phyloP scores from a whole-genome alignment of 441 rosid species.

The Capsella rubella region DNA sequence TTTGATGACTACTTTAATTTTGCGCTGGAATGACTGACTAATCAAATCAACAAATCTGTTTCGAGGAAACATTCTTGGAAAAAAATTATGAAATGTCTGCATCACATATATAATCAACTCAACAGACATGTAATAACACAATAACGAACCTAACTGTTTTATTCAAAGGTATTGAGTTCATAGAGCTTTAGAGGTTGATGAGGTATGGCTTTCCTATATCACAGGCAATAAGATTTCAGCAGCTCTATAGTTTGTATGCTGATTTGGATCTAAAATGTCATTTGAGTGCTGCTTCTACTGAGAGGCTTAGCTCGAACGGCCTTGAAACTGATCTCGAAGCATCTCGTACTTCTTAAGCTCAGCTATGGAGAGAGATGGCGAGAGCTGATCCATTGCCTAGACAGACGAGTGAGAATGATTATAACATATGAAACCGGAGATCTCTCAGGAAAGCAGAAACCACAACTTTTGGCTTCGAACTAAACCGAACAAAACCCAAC shows the following conservation, averaged over 20 bases:
- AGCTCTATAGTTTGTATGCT: neutral
- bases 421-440: neutral
- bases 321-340: constrained; percentile 80
- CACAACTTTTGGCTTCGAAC: neutral
- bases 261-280: too few species aligned
- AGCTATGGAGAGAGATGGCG: constrained; percentile 87
- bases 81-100: too few species aligned
- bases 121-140: too few species aligned
- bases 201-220: neutral
- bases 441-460: neutral
- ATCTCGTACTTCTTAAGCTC: constrained; percentile 89
- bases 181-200: neutral
- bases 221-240: neutral
- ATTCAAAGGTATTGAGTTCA: constrained; percentile 4
- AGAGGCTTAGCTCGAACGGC: constrained; percentile 55
- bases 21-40: too few species aligned
- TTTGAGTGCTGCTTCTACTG: neutral
- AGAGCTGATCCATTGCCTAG: constrained; percentile 82
- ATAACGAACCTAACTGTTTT: neutral
- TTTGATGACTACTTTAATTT: too few species aligned
- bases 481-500: too few species aligned
- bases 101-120: too few species aligned
- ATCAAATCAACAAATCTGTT: too few species aligned
- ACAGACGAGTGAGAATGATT: constrained; percentile 15
- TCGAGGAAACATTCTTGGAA: too few species aligned